Conservation (phyloP, 495 filamentous ascomycete genomes). For the Neurospora pannonica region DNA sequence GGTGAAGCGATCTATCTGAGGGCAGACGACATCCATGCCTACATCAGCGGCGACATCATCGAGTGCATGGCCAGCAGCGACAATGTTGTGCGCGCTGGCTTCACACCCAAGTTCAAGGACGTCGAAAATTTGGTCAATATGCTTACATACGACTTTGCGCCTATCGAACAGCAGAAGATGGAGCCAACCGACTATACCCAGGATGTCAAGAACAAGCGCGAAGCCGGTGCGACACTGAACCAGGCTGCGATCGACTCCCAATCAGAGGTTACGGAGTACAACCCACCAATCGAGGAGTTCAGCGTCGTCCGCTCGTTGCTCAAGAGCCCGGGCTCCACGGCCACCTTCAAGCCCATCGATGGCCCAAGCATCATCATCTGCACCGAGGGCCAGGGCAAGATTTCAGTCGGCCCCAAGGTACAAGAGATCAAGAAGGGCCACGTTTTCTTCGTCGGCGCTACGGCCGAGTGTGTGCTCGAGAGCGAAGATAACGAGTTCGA, state of each 20-base stretch:
- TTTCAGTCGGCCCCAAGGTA: constrained; percentile 64
- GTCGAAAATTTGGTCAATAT: constrained; percentile 82
- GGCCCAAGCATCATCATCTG: constrained; percentile 92
- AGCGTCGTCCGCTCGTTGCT: constrained; percentile 76
- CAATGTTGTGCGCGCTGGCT: constrained; percentile 93
- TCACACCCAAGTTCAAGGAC: constrained; percentile 98
- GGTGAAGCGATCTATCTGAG: constrained; percentile 95
- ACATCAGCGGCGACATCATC: constrained; percentile 91
- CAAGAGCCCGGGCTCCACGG: constrained; percentile 60
- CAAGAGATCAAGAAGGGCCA: constrained; percentile 63
- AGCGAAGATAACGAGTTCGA: constrained; percentile 60
- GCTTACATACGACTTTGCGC: constrained; percentile 90
- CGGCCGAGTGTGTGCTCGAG: constrained; percentile 74
- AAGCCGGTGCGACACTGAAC: constrained; percentile 68
- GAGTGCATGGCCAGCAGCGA: constrained; percentile 98
- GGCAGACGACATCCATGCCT: constrained; percentile 95
- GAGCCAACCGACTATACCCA: constrained; percentile 57
- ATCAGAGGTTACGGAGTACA: constrained; percentile 65
- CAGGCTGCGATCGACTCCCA: constrained; percentile 64
- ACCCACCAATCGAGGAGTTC: constrained; percentile 96
- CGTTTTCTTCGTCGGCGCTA: constrained; percentile 90
- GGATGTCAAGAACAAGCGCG: neutral
- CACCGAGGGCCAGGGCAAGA: constrained; percentile 68
- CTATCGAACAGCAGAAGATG: constrained; percentile 92
- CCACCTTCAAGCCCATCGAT: constrained; percentile 73